Percentiles rank a stretch among this genome's conserved stretches.
phyloP scores from a whole-genome alignment of 1,284 basidiomycete species.

The Boletus albobrunnescens region DNA sequence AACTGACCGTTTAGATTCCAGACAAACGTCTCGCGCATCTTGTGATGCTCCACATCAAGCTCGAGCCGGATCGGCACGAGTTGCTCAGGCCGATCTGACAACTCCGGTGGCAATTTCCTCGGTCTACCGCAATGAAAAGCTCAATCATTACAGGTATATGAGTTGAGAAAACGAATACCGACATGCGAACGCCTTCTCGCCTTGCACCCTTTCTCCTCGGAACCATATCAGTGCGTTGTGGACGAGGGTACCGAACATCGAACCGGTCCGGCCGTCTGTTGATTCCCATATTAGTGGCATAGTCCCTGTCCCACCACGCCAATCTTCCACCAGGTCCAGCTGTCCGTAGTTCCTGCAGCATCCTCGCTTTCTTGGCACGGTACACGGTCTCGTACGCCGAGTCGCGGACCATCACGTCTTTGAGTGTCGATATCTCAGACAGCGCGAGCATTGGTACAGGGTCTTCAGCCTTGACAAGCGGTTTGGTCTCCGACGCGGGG shows the following conservation, averaged over 20 bases:
- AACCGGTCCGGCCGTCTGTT: slow-evolving; percentile 51
- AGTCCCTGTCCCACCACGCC: slow-evolving; percentile 33
- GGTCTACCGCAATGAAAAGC: slow-evolving; percentile 43
- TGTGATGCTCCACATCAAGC: slow-evolving; percentile 88
- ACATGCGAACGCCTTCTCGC: slow-evolving; percentile 72
- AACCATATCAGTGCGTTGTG: slow-evolving; percentile 38
- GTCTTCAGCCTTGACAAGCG: slow-evolving; percentile 23
- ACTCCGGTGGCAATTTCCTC: slow-evolving; percentile 52
- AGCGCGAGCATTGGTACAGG: slow-evolving; percentile 37
- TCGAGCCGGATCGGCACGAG: slow-evolving; percentile 94
- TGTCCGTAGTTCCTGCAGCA: slow-evolving; percentile 27
- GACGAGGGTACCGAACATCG: slow-evolving; percentile 65
- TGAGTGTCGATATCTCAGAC: slow-evolving; percentile 41
- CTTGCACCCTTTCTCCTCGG: slow-evolving; percentile 51
- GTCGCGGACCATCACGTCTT: slow-evolving; percentile 47
- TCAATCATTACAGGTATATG: slow-evolving; percentile 7
- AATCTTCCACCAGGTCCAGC: slow-evolving; percentile 27
- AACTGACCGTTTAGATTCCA: slow-evolving; percentile 89
- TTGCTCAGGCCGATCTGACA: slow-evolving; percentile 65
- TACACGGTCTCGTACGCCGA: slow-evolving; percentile 40
- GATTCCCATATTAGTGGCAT: slow-evolving; percentile 11
- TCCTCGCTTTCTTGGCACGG: slow-evolving; percentile 30
- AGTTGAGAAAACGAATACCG: slow-evolving; percentile 31
- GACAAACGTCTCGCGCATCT: slow-evolving; percentile 93
- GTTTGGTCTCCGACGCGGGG: slow-evolving; percentile 14